phyloP scores from a whole-genome alignment of 345 rosid species.

The Abelmoschus esculentus region DNA sequence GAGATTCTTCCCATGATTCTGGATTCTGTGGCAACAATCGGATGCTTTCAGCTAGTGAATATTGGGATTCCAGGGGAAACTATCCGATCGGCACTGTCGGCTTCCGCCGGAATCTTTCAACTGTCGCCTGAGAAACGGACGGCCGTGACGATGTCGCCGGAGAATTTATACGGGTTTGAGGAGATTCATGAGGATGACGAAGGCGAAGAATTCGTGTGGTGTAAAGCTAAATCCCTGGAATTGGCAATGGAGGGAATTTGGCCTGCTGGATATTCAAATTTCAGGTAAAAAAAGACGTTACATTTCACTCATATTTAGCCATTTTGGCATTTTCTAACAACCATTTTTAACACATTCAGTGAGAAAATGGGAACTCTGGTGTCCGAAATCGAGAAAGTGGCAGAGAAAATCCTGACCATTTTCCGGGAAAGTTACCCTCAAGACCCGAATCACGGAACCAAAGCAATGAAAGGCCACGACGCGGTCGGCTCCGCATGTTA shows the following conservation, averaged over 20 bases:
- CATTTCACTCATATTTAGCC: not conserved
- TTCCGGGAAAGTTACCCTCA: slow-evolving; percentile 13
- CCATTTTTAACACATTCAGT: slow-evolving; percentile 24
- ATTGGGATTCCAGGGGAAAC: slow-evolving; percentile 45
- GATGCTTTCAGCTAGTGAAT: slow-evolving; percentile 77
- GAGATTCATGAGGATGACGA: slow-evolving; percentile 47
- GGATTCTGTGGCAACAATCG: slow-evolving; percentile 53
- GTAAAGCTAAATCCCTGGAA: slow-evolving; percentile 32
- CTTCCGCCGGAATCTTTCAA: slow-evolving; percentile 36
- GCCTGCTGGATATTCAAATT: slow-evolving; percentile 49
- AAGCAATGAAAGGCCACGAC: slow-evolving; percentile 18
- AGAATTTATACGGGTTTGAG: slow-evolving; percentile 47
- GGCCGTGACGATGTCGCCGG: slow-evolving; percentile 35
- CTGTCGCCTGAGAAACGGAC: slow-evolving; percentile 32
- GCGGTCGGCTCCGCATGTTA: slow-evolving; percentile 31
- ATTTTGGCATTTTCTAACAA: not conserved
- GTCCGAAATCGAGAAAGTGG: slow-evolving; percentile 44
- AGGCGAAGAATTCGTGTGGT: slow-evolving; percentile 61
- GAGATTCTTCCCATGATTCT: slow-evolving; percentile 26
- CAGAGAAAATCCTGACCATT: slow-evolving; percentile 26
- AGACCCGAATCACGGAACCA: slow-evolving; percentile 5
- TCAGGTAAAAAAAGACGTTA: slow-evolving; percentile 35
- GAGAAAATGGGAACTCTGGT: slow-evolving; percentile 45
- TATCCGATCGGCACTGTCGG: slow-evolving; percentile 27
- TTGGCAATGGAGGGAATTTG: slow-evolving; percentile 49